phyloP scores from a whole-genome alignment of 2,329 filamentous ascomycete species.

The Neofusicoccum sp. region DNA sequence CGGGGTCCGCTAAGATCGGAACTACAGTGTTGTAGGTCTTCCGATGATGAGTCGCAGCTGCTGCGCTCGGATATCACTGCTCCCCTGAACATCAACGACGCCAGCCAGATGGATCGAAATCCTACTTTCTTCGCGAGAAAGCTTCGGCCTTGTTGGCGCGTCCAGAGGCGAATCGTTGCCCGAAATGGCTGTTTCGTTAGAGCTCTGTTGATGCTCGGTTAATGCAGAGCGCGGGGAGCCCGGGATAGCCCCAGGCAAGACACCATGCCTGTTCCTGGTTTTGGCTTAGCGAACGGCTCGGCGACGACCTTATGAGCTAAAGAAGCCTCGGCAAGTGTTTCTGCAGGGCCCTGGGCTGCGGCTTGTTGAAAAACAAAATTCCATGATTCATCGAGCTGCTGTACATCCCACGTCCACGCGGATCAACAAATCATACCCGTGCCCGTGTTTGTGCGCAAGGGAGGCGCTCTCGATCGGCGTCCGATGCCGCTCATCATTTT shows the following conservation, averaged over 20 bases:
- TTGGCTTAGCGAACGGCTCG: not conserved
- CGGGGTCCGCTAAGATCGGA: not conserved
- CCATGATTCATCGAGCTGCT: not conserved
- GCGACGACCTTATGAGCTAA: not conserved
- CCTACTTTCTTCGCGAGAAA: not conserved
- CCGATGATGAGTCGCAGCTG: not conserved
- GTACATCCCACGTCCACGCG: not conserved
- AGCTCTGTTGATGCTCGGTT: not conserved
- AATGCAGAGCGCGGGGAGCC: not conserved
- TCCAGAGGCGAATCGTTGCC: not conserved
- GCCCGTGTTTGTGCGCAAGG: not conserved
- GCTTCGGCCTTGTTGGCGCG: not conserved
- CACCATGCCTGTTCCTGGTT: not conserved
- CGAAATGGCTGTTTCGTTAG: not conserved
- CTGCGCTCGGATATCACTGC: too few relatives aligned
- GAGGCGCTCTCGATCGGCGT: not conserved
- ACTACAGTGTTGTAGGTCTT: not conserved
- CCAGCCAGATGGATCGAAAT: not conserved
- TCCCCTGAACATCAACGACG: too few relatives aligned
- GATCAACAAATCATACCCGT: not conserved
- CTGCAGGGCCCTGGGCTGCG: not conserved
- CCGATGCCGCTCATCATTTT: not conserved
- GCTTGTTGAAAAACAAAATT: not conserved
- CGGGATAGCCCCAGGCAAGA: not conserved
- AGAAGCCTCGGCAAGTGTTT: conserved; percentile 6